Percentiles rank a stretch among this genome's conserved stretches.
phyloP scores from a whole-genome alignment of 2,329 filamentous ascomycete species.

The Aspergillus alliaceus region DNA sequence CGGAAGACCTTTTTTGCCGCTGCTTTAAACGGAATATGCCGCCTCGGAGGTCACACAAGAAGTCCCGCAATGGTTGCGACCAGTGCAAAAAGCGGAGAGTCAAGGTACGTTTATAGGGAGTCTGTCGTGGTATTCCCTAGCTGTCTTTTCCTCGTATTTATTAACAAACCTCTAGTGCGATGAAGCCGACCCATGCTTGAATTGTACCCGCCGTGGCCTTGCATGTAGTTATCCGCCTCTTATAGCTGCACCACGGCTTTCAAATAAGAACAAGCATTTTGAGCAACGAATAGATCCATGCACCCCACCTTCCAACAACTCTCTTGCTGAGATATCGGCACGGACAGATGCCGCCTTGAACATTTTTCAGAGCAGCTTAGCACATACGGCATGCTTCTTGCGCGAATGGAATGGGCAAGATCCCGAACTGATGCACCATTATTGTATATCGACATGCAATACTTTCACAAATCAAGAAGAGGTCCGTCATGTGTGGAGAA shows the following conservation, averaged over 20 bases:
- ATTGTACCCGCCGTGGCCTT: background rate
- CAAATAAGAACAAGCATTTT: background rate
- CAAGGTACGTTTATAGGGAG: constrained; percentile 19
- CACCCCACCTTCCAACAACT: background rate
- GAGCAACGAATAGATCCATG: background rate
- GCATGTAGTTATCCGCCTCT: background rate
- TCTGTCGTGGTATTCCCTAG: background rate
- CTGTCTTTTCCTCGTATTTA: background rate
- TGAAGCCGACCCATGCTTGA: background rate
- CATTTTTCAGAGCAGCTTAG: constrained; percentile 7
- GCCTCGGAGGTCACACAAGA: constrained; percentile 25
- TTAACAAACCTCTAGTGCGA: background rate
- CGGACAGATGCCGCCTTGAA: background rate
- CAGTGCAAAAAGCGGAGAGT: constrained; percentile 25
- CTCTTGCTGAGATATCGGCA: background rate
- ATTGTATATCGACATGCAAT: constrained; percentile 35
- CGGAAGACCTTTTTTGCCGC: background rate
- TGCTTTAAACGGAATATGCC: constrained; percentile 12
- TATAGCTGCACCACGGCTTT: background rate
- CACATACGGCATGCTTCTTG: background rate
- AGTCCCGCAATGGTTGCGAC: constrained; percentile 29
- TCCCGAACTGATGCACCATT: constrained; percentile 43
- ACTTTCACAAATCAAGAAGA: constrained; percentile 10
- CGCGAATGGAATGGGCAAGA: constrained; percentile 12
- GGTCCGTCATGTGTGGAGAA: constrained; percentile 30